Evolutionary conservation across 495 filamentous ascomycete genomes (phyloP), one percentile per base, ranked within the genome.

Genomic region (Pseudevernia furfuracea): DNA sequence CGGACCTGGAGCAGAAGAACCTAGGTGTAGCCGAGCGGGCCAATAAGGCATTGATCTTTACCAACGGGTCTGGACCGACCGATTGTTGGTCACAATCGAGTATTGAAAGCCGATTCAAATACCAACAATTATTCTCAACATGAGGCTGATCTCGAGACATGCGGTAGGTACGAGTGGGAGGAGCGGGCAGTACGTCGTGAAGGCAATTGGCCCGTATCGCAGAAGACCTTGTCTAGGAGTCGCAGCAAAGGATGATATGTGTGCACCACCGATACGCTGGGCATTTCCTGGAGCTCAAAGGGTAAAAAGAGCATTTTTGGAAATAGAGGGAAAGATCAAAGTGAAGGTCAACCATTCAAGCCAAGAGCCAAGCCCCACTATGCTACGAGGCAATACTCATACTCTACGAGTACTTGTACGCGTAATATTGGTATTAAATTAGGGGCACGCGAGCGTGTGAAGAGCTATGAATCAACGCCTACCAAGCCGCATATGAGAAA

Each of bases 11-110:
- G 63, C 41, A 46, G 67, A 49, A 44, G 71, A 64, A 39, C 65
- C 65, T 30, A 52, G 60, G 46, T 70, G 62, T 41, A 70, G 56
- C n/a, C 70, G 70, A 41, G 67, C 28, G 44, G 63, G 61, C 70
- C 69, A 72, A 58, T 61, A 65, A 64, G 70, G 69, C 70, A 72
- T 72, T 46, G 66, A 64, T 48, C 21, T 56, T 21, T 63, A 57
- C 21, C 37, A 56, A 23, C 15, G 25, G 30, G 17, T 46, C 41
- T 37, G 37, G 37, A 28, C 21, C 14, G 14, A 36, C 25, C n/a
- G 15, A 9, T 32, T 57, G 30, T 4, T 46, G 36, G 37, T 21
- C 28, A 21, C 39, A 44, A 21, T 15, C 52, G 11, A 17, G 21
- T 11, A 19, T 39, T 25, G 1, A 21, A 34, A 46, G 28, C 34